Evolutionary conservation across 352 stramenopile genomes (phyloP).

Genomic region (Phytophthora tubulina): DNA sequence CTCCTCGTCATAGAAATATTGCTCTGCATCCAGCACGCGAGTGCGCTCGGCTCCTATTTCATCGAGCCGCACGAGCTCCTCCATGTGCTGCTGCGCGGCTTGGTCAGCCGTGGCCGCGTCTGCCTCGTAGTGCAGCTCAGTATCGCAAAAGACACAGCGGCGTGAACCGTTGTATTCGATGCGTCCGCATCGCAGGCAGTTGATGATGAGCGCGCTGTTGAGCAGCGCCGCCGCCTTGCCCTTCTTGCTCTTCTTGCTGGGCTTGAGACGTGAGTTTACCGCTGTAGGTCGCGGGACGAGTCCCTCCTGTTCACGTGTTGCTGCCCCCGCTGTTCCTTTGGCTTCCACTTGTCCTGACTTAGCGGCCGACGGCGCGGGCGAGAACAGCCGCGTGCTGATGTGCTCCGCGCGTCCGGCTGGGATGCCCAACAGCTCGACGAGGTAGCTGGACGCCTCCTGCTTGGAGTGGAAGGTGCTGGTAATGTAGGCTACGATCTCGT

Average conservation of each 20-base stretch:
- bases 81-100: slow-evolving; percentile 59
- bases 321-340: slow-evolving; percentile 5
- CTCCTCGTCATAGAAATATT: slow-evolving; percentile 51
- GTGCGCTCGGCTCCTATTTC: slow-evolving; percentile 53
- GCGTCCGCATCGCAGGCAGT: slow-evolving; percentile 72
- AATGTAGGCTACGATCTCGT: slow-evolving; percentile 75
- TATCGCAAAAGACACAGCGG: slow-evolving; percentile 65
- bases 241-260: slow-evolving; percentile 55
- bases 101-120: slow-evolving; percentile 42
- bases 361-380: slow-evolving; percentile 10
- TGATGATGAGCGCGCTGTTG: slow-evolving; percentile 71
- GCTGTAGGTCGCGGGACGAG: slow-evolving; percentile 51
- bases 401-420: slow-evolving; percentile 49
- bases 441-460: slow-evolving; percentile 61
- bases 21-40: slow-evolving; percentile 56
- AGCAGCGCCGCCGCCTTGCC: slow-evolving; percentile 33
- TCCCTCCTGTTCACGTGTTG: slow-evolving; percentile 30
- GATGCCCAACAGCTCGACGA: slow-evolving; percentile 77
- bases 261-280: slow-evolving; percentile 62
- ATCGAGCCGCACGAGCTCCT: slow-evolving; percentile 63
- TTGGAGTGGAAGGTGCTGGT: slow-evolving; percentile 55
- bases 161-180: slow-evolving; percentile 73
- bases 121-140: slow-evolving; percentile 65
- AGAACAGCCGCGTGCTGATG: slow-evolving; percentile 64
- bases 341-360: background rate